phyloP scores from a whole-genome alignment of 2,329 filamentous ascomycete species.

The Clonostachys solani region DNA sequence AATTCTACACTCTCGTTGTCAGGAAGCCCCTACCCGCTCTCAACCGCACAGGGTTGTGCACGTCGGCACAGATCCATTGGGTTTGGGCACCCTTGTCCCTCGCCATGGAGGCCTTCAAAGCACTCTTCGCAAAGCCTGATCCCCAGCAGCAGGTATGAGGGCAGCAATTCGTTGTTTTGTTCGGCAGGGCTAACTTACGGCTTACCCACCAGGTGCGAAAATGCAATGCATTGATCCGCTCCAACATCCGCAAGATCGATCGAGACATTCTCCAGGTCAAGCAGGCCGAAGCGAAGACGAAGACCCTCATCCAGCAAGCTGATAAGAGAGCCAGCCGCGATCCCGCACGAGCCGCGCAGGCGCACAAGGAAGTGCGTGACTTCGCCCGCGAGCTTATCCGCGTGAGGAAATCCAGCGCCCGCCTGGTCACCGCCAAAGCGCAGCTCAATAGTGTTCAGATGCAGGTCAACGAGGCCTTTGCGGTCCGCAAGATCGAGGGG shows the following conservation, averaged over 20 bases:
- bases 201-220: slow-evolving; percentile 71
- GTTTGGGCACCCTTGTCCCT: background rate
- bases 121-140: slow-evolving; percentile 87
- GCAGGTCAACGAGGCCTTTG: slow-evolving; percentile 97
- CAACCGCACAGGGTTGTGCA: background rate
- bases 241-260: slow-evolving; percentile 90
- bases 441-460: slow-evolving; percentile 91
- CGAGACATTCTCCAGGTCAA: slow-evolving; percentile 82
- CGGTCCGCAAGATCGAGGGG: slow-evolving; percentile 91
- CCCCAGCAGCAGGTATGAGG: slow-evolving; percentile 79
- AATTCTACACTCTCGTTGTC: too few relatives aligned
- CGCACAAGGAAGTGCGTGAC: slow-evolving; percentile 75
- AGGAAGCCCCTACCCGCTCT: too few relatives aligned
- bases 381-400: slow-evolving; percentile 87
- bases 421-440: slow-evolving; percentile 82
- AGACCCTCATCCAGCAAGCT: slow-evolving; percentile 77
- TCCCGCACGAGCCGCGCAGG: slow-evolving; percentile 73
- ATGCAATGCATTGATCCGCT: slow-evolving; percentile 86
- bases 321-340: slow-evolving; percentile 78
- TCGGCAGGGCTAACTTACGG: background rate
- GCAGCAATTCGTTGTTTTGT: background rate
- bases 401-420: slow-evolving; percentile 68
- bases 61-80: too few relatives aligned
- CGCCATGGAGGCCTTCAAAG: slow-evolving; percentile 79
- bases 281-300: slow-evolving; percentile 77